Evolutionary conservation across 495 filamentous ascomycete genomes (phyloP).

Genomic region (Cercophora samala): DNA sequence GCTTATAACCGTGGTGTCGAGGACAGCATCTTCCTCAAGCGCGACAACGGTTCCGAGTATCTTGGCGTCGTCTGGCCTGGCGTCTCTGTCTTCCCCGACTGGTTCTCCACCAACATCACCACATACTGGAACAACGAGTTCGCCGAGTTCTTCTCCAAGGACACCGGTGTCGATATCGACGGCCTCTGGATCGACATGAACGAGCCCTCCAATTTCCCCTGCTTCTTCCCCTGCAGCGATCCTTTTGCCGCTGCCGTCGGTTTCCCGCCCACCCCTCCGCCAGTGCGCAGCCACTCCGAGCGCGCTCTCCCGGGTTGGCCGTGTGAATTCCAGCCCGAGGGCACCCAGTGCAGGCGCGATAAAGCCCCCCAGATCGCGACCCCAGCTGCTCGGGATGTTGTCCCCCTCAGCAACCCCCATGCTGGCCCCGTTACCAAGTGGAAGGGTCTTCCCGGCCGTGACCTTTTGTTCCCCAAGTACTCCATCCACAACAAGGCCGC

Average conservation of each 20-base stretch:
- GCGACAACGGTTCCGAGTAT: conserved; percentile 63
- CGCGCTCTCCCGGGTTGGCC: conserved; percentile 69
- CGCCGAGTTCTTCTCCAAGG: conserved; percentile 59
- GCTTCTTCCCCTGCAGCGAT: conserved; percentile 67
- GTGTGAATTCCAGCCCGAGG: conserved; percentile 63
- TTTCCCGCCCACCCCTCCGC: conserved; percentile 63
- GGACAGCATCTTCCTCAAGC: conserved; percentile 62
- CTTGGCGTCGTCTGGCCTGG: conserved; percentile 86
- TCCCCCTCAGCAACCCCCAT: not conserved
- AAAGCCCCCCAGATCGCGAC: not conserved
- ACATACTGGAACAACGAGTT: conserved; percentile 76
- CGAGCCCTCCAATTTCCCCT: conserved; percentile 64
- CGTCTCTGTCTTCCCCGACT: conserved; percentile 75
- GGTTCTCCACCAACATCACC: conserved; percentile 68
- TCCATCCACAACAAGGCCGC: conserved; percentile 67
- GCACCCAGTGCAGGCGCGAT: conserved; percentile 26
- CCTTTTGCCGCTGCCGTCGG: conserved; percentile 53
- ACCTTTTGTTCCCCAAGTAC: conserved; percentile 72
- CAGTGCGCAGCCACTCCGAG: conserved; percentile 53
- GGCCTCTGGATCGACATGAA: conserved; percentile 90
- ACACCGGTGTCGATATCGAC: conserved; percentile 74
- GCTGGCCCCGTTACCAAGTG: conserved; percentile 27
- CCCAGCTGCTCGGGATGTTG: conserved; percentile 9
- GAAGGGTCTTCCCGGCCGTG: conserved; percentile 57
- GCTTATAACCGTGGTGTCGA: conserved; percentile 61